Base-by-base conservation (phyloP, 2,329 filamentous ascomycete species). In the Venturia nashicola region DNA sequence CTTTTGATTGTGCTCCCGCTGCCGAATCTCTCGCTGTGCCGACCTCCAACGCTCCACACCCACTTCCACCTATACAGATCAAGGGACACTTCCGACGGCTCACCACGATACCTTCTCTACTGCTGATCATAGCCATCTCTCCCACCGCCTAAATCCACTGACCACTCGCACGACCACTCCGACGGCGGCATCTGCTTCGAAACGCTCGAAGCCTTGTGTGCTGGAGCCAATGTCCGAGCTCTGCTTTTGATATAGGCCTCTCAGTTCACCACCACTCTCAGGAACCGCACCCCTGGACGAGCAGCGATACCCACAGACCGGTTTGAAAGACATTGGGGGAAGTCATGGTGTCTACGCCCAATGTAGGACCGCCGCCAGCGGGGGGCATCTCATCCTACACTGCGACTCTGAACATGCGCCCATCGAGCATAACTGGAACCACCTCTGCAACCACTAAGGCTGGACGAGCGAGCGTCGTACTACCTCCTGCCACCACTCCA, bases 331-430 rank as follows among this genome's bases (percentile, higher is more conserved):
- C 11, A 18, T 9, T 5, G 23, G 39, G n/a, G 36, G 12, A 23
- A 40, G 20, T 5, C 20, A 60, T 60, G 59, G 59, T 60, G 39
- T 60, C 59, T 43, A 60, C 59, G 8, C 59, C 59, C 9, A 44
- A 42, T 27, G 36, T 60, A 32, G 59, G 59, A 14, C 59, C 59
- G 39, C 36, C 42, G 59, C 39, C 59, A 18, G 48, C 46, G n/a
- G 51, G 46, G 16, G 42, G 23, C 60, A 62, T 62, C 8, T 34
- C 40, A 11, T 44, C 60, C 42, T 46, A 34, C 20, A 63, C 61
- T 23, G 18, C 61, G 12, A 63, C 61, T 20, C 36, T 63, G 32
- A 63, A 63, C 34, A 63, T 63, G 61, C 61, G 61, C 16, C 32
- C 51, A n/a, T 32, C 46, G n/a, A 46, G 46, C 48, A 57, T 63